Conservation (phyloP, 78 protist species). For the slime mould (Dictyostelium discoideum) region DNA sequence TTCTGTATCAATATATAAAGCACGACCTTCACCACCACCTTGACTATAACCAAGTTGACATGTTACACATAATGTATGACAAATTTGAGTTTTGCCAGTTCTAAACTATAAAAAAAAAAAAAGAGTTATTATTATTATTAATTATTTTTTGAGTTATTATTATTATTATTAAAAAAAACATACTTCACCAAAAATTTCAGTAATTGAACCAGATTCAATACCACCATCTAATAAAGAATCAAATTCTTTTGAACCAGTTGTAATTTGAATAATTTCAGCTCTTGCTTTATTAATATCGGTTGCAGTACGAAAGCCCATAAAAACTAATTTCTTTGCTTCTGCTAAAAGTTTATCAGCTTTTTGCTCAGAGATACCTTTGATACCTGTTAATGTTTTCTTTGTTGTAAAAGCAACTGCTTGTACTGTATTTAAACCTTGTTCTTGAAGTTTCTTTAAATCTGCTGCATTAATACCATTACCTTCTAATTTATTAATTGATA, state of each 20-base stretch:
- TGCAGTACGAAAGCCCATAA: conserved; percentile 98
- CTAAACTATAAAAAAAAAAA: conserved; percentile 83
- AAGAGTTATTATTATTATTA: background rate
- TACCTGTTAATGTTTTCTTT: conserved; percentile 81
- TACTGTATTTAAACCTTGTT: conserved; percentile 97
- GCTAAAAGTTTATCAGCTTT: conserved; percentile 98
- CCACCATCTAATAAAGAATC: conserved; percentile 98
- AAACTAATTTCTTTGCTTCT: conserved; percentile 91
- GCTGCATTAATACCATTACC: conserved; percentile 91
- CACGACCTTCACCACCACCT: conserved; percentile 99
- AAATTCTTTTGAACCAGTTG: conserved; percentile 97
- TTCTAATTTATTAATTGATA: conserved; percentile 79
- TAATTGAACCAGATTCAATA: conserved; percentile 98
- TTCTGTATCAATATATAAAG: conserved; percentile 99
- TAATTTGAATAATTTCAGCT: conserved; percentile 87
- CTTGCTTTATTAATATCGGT: conserved; percentile 89
- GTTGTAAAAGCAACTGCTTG: conserved; percentile 95
- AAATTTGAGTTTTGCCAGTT: conserved; percentile 99
- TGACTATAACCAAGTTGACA: conserved; percentile 88
- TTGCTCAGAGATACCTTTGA: conserved; percentile 98
- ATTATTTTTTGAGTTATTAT: no score
- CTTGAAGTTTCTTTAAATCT: conserved; percentile 96
- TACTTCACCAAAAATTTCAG: conserved; percentile 99
- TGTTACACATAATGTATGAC: conserved; percentile 99
- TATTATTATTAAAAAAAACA: background rate